Evolutionary conservation across 2,329 filamentous ascomycete genomes (phyloP).

Genomic region (Ophiostoma sp.): DNA sequence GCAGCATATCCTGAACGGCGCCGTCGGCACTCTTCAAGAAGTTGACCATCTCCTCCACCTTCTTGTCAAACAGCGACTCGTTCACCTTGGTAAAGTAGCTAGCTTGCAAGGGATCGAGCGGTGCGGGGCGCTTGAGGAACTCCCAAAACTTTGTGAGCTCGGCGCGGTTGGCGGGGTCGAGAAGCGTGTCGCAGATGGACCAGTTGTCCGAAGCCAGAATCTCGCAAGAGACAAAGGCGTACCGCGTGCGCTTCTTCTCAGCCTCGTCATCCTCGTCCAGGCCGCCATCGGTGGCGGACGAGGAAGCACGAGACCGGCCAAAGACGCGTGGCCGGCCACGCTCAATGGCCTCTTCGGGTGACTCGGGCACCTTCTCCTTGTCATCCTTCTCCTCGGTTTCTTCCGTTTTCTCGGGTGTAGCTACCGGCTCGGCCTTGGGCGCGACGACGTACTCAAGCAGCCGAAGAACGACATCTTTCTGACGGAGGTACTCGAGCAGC

Average conservation of each 20-base stretch:
- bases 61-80: constrained; percentile 94
- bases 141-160: constrained; percentile 85
- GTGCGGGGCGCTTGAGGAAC: constrained; percentile 79
- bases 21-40: constrained; percentile 82
- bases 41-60: constrained; percentile 94
- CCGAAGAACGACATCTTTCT: constrained; percentile 78
- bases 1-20: constrained; percentile 80
- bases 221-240: constrained; percentile 90
- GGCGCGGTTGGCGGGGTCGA: constrained; percentile 68
- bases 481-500: constrained; percentile 91
- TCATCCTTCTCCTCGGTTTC: neutral
- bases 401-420: constrained; percentile 50
- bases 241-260: constrained; percentile 89
- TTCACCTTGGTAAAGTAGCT: constrained; percentile 99
- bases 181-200: constrained; percentile 90
- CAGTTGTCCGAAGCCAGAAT: constrained; percentile 93
- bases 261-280: constrained; percentile 67
- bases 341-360: constrained; percentile 30
- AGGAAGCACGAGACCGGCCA: constrained; percentile 55
- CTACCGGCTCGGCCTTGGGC: constrained; percentile 63
- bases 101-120: constrained; percentile 88
- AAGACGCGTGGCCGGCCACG: constrained; percentile 51
- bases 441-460: constrained; percentile 91
- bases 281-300: constrained; percentile 46
- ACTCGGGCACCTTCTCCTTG: constrained; percentile 38